Evolutionary conservation across 108 stramenopile species (phyloP), one percentile per base, ranked within the genome.

Genomic region (Mayamaea pseudoterrestris): DNA sequence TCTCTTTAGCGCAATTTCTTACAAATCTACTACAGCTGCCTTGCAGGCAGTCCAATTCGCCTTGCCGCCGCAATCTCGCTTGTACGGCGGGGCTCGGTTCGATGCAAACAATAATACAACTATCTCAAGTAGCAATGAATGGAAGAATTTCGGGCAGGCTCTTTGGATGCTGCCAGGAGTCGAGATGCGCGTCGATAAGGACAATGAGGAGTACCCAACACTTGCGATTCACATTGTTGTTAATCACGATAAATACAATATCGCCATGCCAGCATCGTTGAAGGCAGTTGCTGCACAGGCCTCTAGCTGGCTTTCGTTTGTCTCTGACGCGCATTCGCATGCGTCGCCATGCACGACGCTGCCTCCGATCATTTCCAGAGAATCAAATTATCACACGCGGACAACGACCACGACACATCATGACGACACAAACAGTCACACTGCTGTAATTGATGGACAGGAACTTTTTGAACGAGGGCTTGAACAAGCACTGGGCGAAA

Each of bases 41-140:
- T n/a, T n/a, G n/a, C 21, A 24, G 24, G 13, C 21, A 13, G 24
- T 20, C n/a, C 26, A 26, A 4, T 20, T 27, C 22, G 24, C 24
- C 6, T 27, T 78, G 22, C 78, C 83, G 21, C 34, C 50, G 4
- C 35, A 60, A 0, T 40, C 69, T 7, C 60, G 64, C 47, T 30
- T 80, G 4, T 84, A 84, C 53, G 83, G 83, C 21, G 83, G 83
- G 21, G 56, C 64, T 39, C 68, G 83, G 13, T 84, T 84, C 52
- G 83, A 84, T 62, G 27, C 50, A 9, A n/a, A n/a, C n/a, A n/a
- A n/a, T n/a, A n/a, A n/a, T n/a, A n/a, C n/a, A n/a, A n/a, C n/a
- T n/a, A n/a, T n/a, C n/a, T n/a, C n/a, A n/a, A n/a, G n/a, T n/a
- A n/a, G n/a, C n/a, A 71, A 77, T 34, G 83, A 84, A 66, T 84